phyloP scores from a whole-genome alignment of 2,329 filamentous ascomycete genomes.

The Ophiostoma novo-ulmi region DNA sequence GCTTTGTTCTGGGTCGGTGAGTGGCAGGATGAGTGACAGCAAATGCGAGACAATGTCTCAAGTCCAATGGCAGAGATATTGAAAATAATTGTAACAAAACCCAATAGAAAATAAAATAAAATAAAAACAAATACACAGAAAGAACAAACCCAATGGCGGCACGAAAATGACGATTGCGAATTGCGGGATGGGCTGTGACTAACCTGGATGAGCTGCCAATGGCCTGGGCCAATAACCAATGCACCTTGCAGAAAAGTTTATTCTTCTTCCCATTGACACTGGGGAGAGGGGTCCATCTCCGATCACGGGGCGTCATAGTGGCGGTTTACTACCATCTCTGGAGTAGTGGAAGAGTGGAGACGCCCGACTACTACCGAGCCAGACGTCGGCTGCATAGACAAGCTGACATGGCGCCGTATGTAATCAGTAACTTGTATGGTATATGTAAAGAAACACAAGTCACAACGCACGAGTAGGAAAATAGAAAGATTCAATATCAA shows the following conservation, averaged over 20 bases:
- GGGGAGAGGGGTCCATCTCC: conserved; percentile 12
- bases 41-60: background rate
- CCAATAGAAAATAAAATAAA: background rate
- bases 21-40: background rate
- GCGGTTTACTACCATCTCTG: too few species aligned
- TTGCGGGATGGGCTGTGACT: background rate
- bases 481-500: background rate
- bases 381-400: background rate
- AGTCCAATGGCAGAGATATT: background rate
- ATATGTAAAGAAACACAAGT: too few species aligned
- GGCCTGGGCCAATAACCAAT: background rate
- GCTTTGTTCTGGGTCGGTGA: background rate
- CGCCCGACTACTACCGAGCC: background rate
- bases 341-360: background rate
- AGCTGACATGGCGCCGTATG: background rate
- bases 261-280: background rate
- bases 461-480: background rate
- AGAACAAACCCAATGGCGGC: background rate
- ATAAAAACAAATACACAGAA: background rate
- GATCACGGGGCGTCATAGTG: background rate
- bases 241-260: background rate
- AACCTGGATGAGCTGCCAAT: background rate
- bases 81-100: background rate
- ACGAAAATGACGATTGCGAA: background rate
- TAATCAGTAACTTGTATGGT: too few species aligned